These are phyloP conservation scores for Fraxinus greggii DNA, from an alignment of 305 asterid genomes.

Conservation along the genomic window DNA sequence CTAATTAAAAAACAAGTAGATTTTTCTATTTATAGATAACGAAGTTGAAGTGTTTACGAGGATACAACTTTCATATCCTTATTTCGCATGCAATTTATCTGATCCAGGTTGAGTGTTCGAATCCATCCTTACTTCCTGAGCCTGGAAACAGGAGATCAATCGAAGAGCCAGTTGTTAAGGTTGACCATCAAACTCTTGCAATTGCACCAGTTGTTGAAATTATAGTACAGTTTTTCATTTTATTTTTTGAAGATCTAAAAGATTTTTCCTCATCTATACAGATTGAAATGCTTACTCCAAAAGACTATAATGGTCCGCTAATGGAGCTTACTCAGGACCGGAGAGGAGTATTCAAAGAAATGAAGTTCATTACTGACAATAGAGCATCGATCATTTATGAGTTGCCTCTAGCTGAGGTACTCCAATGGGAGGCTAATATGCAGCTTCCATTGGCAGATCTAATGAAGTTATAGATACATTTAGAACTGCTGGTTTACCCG, in stretches of 20 bases:
- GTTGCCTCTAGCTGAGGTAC: constrained; percentile 97
- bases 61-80: not conserved
- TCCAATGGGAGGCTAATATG: constrained; percentile 27
- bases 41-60: not conserved
- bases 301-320: constrained; percentile 85
- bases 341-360: constrained; percentile 90
- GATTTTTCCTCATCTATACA: constrained; percentile 33
- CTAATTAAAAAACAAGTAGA: not conserved
- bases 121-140: constrained; percentile 95
- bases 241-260: constrained; percentile 20
- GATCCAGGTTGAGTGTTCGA: constrained; percentile 84
- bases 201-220: not conserved
- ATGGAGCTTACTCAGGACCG: constrained; percentile 99
- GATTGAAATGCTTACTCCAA: constrained; percentile 96
- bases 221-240: constrained; percentile 1
- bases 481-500: constrained; percentile 10
- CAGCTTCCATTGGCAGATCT: constrained; percentile 1
- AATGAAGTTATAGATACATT: constrained; percentile 8
- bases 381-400: constrained; percentile 76
- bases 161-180: constrained; percentile 98
- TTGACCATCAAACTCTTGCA: constrained; percentile 22
- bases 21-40: not conserved
- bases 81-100: constrained; percentile 5
- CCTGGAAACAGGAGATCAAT: constrained; percentile 85
- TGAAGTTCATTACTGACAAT: constrained; percentile 82